These are phyloP conservation scores for Jatropha podagrica DNA, from an alignment of 441 rosid species.

Conservation along the genomic window DNA sequence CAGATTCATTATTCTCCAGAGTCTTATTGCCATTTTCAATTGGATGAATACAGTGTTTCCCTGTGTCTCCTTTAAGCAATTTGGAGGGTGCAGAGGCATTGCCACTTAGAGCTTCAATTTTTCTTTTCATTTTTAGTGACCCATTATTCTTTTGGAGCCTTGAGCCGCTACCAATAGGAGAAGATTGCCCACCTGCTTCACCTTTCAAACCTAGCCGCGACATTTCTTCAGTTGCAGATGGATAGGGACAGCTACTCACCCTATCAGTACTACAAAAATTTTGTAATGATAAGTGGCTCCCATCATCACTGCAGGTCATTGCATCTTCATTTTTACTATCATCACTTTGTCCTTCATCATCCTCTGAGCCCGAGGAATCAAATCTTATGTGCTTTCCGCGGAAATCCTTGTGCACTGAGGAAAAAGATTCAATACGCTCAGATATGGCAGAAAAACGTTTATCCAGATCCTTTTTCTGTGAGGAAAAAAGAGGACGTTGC, in stretches of 20 bases:
- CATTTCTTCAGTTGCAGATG: slow-evolving; percentile 89
- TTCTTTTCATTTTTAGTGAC: slow-evolving; percentile 51
- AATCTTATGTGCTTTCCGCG: slow-evolving; percentile 82
- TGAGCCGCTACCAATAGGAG: slow-evolving; percentile 32
- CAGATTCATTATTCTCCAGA: slow-evolving; percentile 39
- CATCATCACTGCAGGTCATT: slow-evolving; percentile 26
- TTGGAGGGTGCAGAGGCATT: slow-evolving; percentile 40
- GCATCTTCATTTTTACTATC: slow-evolving; percentile 35
- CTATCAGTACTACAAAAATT: slow-evolving; percentile 40
- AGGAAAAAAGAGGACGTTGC: slow-evolving; percentile 41
- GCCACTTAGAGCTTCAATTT: slow-evolving; percentile 37
- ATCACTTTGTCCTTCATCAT: slow-evolving; percentile 43
- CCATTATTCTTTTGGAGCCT: slow-evolving; percentile 16
- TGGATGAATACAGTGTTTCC: slow-evolving; percentile 24
- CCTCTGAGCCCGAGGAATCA: slow-evolving; percentile 80
- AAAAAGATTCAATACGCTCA: slow-evolving; percentile 70
- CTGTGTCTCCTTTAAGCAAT: slow-evolving; percentile 33
- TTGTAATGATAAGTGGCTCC: slow-evolving; percentile 24
- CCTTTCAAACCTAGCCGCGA: slow-evolving; percentile 70
- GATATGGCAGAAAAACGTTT: slow-evolving; percentile 58
- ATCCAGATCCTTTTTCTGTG: slow-evolving; percentile 48
- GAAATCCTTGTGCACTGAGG: slow-evolving; percentile 51
- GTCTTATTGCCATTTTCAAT: slow-evolving; percentile 31
- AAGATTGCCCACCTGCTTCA: slow-evolving; percentile 32
- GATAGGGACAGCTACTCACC: slow-evolving; percentile 86